These are phyloP conservation scores for Ophiorrhiza pumila DNA, from an alignment of 257 asterid species.

Conservation along the genomic window DNA sequence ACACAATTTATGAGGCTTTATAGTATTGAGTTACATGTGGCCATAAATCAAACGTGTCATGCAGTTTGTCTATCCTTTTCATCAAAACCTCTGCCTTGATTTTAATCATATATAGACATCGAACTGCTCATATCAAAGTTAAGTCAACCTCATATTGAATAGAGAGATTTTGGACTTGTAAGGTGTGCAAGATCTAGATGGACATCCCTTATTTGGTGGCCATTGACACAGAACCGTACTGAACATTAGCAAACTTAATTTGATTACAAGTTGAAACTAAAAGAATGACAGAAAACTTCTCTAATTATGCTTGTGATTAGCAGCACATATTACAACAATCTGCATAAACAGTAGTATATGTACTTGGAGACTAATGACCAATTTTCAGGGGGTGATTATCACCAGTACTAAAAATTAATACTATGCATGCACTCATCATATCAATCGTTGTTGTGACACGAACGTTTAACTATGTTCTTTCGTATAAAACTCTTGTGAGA, in stretches of 20 bases:
- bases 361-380: background rate
- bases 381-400: no score
- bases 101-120: slow-evolving; percentile 10
- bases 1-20: background rate
- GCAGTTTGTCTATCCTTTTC: slow-evolving; percentile 19
- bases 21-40: slow-evolving; percentile 10
- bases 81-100: background rate
- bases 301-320: background rate
- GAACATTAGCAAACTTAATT: background rate
- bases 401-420: no score
- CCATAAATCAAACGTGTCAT: no score
- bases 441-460: no score
- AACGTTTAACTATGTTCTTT: no score
- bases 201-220: background rate
- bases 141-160: slow-evolving; percentile 23
- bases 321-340: background rate
- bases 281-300: background rate
- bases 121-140: slow-evolving; percentile 10
- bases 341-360: background rate
- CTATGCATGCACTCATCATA: no score
- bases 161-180: background rate
- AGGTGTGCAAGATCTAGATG: slow-evolving; percentile 17
- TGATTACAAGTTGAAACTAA: slow-evolving; percentile 3
- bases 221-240: background rate
- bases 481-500: no score